Evolutionary conservation across 257 asterid genomes (phyloP), one percentile per base, ranked within the genome.

Genomic region (Solanum chilense): DNA sequence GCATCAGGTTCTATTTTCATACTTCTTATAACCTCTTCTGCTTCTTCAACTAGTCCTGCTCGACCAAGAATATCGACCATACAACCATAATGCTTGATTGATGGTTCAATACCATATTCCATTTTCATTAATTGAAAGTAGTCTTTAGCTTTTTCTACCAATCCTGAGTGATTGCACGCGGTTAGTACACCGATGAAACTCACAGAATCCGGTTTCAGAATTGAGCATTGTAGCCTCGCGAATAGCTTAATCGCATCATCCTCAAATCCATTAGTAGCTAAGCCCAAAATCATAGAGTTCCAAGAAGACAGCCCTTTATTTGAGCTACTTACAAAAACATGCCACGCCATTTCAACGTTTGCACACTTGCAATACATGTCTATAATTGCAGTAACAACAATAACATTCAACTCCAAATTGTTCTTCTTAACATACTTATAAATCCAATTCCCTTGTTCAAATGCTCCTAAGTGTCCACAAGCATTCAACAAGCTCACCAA

Each of bases 361-460:
- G 93, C 98, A 41, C 98, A 96, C 86, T 91, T 96, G 89, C 93
- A 91, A 76, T 93, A 94, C 98, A 94, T 96, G 91, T 92, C 92
- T 47, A 94, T 89, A 89, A 94, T 84, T 62, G 98, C 92, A 6
- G 96, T 92, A n/a, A 86, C 85, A 2, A 94, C 87, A 81, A 94
- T 92, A 27, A 88, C 89, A 77, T 94, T 93, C 87, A 90, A 41
- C 44, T 89, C 91, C 52, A 93, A 49, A 2, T 64, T 88, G 13
- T 86, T 88, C 88, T 73, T 92, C 87, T 87, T 83, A 84, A 93
- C 89, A 35, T 93, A 92, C 27, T 88, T 89, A 88, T 94, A 96
- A 85, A 96, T 89, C 98, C 98, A 94, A 83, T 89, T 91, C 64
- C 98, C 98, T 86, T 96, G 98, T 70, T 91, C 90, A 7, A 93